Percentiles rank a stretch among this genome's conserved stretches.
Conservation (phyloP, 23 red algal genomes). For the Gracilaria domingensis region DNA sequence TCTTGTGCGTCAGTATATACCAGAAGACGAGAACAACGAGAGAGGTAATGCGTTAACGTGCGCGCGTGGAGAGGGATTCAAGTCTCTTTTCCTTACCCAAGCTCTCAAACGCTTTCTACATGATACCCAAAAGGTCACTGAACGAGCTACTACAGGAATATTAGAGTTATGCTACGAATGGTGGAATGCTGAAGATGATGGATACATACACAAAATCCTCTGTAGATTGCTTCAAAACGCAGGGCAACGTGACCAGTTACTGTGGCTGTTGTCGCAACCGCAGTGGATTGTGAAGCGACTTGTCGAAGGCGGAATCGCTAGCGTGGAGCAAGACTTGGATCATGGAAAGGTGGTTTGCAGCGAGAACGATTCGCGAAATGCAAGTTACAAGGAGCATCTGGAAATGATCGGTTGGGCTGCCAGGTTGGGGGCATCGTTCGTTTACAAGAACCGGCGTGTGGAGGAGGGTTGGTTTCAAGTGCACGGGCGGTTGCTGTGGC, state of each 20-base stretch:
- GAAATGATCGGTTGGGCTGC: too few relatives aligned
- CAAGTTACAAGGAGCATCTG: background rate
- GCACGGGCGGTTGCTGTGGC: conserved; percentile 12
- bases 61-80: too few relatives aligned
- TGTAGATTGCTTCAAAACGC: background rate
- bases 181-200: conserved; percentile 6
- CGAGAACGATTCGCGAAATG: background rate
- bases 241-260: background rate
- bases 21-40: background rate
- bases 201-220: conserved; percentile 6
- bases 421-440: too few relatives aligned
- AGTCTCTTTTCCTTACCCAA: too few relatives aligned
- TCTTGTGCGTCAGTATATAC: background rate
- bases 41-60: background rate
- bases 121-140: too few relatives aligned
- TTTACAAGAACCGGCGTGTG: too few relatives aligned
- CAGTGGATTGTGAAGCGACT: too few relatives aligned
- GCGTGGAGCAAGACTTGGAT: background rate
- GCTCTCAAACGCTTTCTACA: too few relatives aligned
- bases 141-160: too few relatives aligned
- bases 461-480: conserved; percentile 19
- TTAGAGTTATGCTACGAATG: too few relatives aligned
- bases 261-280: conserved; percentile 12
- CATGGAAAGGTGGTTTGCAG: background rate
- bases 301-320: background rate